Base-by-base conservation (phyloP, 106 monocot species). In the Allium fistulosum region DNA sequence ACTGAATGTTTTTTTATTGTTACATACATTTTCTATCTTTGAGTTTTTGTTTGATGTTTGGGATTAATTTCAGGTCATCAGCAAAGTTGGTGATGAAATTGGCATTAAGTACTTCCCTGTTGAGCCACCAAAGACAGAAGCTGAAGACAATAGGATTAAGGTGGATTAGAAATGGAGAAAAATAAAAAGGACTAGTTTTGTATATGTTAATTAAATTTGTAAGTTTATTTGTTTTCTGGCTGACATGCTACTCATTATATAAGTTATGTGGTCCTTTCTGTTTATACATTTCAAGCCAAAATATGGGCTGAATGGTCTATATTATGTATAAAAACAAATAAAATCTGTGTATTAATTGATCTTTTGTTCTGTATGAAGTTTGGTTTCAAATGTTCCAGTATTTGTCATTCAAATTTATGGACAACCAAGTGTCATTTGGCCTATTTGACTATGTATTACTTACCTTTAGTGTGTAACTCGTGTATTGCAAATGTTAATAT, bases 31-130 rank as follows among this genome's bases (percentile, higher is more conserved):
- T 49, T 10, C 48, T 8, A 49, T 49, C 8, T 18, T 64, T 49
- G 15, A 64, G n/a, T 8, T 51, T 45, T 52, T 26, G 26, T 51
- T 51, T 65, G 48, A 65, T n/a, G 47, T 66, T 66, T 66, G 4
- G 10, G 22, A 51, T 22, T 12, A 51, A 66, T 26, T 66, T 51
- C 66, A 66, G 66, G 52, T 66, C 17, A 88, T 97, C 57, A 92
- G 96, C 76, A 84, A 82, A 80, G 92, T 89, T 61, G 92, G 96
- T 46, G 92, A 97, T 57, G 84, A 86, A 69, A 82, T 92, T 17
- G 96, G 92, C 48, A 89, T 97, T 74, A 97, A 97, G 69, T 97
- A 97, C 73, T 92, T 97, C 71, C 96, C 92, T 28, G 77, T 75
- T 51, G 66, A 66, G 15, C 66, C 66, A 46, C 51, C 15, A 18